Evolutionary conservation across 805 yeast species (phyloP).

Genomic region (Candida schatavii): DNA sequence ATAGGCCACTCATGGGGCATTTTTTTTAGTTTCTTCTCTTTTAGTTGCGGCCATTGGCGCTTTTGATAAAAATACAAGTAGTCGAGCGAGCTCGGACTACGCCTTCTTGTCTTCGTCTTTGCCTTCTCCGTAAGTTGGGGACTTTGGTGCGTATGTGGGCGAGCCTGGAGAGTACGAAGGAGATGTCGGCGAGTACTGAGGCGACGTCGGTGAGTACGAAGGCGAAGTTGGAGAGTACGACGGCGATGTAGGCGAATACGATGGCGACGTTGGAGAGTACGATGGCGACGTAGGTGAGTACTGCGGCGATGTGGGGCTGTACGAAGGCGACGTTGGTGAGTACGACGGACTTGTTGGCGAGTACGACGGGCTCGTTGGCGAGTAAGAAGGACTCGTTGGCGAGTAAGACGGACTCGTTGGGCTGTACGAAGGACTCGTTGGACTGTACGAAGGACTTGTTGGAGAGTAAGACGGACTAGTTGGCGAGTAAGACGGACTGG

Average conservation of each 20-base stretch:
- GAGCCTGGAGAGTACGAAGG: constrained; percentile 46
- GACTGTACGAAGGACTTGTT: constrained; percentile 78
- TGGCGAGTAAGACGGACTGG: constrained; percentile 78
- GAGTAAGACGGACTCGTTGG: constrained; percentile 74
- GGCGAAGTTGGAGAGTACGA: constrained; percentile 45
- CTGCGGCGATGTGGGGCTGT: constrained; percentile 38
- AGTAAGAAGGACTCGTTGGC: constrained; percentile 68
- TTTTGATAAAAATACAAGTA: constrained; percentile 4
- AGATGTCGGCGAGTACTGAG: constrained; percentile 44
- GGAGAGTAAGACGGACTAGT: constrained; percentile 71
- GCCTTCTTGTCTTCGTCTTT: constrained; percentile 4
- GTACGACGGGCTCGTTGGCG: constrained; percentile 78
- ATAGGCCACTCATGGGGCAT: too few relatives aligned
- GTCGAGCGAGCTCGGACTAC: neutral
- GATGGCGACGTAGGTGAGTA: constrained; percentile 58
- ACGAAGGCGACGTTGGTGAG: constrained; percentile 60
- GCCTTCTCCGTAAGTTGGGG: constrained; percentile 25
- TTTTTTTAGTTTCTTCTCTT: too few relatives aligned
- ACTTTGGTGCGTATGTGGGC: constrained; percentile 38
- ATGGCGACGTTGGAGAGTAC: constrained; percentile 48
- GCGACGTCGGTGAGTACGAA: constrained; percentile 44
- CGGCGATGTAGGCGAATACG: constrained; percentile 47
- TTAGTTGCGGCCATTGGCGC: too few relatives aligned
- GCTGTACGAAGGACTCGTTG: constrained; percentile 68
- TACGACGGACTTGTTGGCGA: constrained; percentile 72